Evolutionary conservation across 1,284 basidiomycete species (phyloP), one percentile per base, ranked within the genome.

Genomic region (Athelia psychrophila): DNA sequence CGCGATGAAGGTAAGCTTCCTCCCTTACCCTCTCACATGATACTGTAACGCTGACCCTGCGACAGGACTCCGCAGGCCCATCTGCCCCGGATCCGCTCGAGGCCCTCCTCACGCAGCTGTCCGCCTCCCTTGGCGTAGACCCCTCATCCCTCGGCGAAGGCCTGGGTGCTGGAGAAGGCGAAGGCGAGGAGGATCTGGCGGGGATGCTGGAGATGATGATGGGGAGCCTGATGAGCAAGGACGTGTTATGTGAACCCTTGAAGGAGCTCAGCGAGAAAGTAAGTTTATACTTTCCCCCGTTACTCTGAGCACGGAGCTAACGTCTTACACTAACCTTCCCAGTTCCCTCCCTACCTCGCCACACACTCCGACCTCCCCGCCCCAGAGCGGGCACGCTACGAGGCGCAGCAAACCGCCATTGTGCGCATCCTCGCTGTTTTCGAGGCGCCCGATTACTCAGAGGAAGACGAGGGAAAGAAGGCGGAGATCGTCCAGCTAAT

Each of bases 171-270:
- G 70, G 69, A 13, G 62, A 54, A n/a, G 57, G 35, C 19, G 68
- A 64, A 18, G 65, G 61, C 3, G 69, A 65, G 2, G 68, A 65
- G 2, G 63, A 69, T 52, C 50, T 52, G 58, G 60, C 33, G 68
- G 67, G 35, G 66, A 73, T 97, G 58, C 76, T 99, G 20, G 93
- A 98, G 67, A 83, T 77, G 36, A 93, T 98, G 89, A 94, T 96
- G 95, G 80, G 83, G 16, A 88, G 95, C 65, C 78, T 99, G 45
- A 94, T 99, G 92, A 88, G 85, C 67, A 95, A 94, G 65, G 94
- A 98, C 2, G 81, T 98, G 10, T 72, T 97, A 18, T 93, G 98
- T 62, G 95, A 97, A 58, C 95, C 96, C 0, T 71, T 98, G 61
- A 90, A 90, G 60, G 96, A 98, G 65, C 73, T 99, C 27, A 77